Percentiles rank a stretch among this genome's conserved stretches.
phyloP scores from a whole-genome alignment of 169 alveolate species.

The Plasmodium berghei region DNA sequence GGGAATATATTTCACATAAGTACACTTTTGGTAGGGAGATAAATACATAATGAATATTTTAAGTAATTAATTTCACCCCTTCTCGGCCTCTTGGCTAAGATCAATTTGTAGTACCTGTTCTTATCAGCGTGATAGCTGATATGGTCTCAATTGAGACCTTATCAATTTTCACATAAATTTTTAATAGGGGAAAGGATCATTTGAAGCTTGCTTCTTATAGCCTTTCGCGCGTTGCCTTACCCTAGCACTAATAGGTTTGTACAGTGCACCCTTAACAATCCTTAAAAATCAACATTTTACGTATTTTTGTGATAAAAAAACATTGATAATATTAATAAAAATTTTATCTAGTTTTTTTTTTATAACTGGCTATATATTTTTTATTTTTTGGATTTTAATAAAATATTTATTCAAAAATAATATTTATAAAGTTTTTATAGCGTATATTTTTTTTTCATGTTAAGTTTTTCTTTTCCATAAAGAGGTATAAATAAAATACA shows the following conservation, averaged over 20 bases:
- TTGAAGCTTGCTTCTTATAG: slow-evolving; percentile 88
- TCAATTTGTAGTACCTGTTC: slow-evolving; percentile 92
- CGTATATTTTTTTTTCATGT: too few relatives aligned
- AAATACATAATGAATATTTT: slow-evolving; percentile 30
- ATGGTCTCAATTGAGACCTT: slow-evolving; percentile 89
- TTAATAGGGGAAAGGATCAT: slow-evolving; percentile 84
- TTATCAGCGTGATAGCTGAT: slow-evolving; percentile 92
- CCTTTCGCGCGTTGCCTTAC: slow-evolving; percentile 90
- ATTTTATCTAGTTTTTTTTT: too few relatives aligned
- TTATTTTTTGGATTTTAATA: too few relatives aligned
- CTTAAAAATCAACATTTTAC: slow-evolving; percentile 36
- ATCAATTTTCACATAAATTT: slow-evolving; percentile 87
- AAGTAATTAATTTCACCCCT: slow-evolving; percentile 43
- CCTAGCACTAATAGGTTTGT: slow-evolving; percentile 88
- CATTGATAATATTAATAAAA: too few relatives aligned
- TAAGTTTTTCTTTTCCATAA: too few relatives aligned
- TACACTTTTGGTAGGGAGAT: slow-evolving; percentile 73
- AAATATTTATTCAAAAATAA: too few relatives aligned
- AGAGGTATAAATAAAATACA: too few relatives aligned
- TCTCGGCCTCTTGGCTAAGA: slow-evolving; percentile 93
- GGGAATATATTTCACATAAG: slow-evolving; percentile 3
- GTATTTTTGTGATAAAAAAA: neutral
- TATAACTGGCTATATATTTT: too few relatives aligned
- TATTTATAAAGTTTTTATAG: too few relatives aligned
- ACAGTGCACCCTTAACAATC: slow-evolving; percentile 89